Evolutionary conservation across 352 stramenopile species (phyloP).

Genomic region (Pythium apleroticum): DNA sequence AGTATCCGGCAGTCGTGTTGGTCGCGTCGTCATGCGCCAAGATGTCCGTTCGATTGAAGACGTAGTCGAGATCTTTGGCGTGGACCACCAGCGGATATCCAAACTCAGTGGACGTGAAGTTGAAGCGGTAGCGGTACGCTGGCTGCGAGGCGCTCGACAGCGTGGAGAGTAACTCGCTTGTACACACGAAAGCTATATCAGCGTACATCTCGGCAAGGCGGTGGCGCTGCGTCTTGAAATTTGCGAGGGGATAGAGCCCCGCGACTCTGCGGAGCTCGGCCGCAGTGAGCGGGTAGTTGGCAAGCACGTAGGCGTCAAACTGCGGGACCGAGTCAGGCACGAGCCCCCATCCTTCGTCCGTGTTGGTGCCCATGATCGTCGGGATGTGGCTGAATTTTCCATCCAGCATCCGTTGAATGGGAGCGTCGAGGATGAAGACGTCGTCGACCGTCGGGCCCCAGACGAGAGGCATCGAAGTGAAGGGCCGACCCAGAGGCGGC

Average conservation of each 20-base stretch:
- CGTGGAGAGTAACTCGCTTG: conserved; percentile 1
- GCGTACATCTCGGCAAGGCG: conserved; percentile 5
- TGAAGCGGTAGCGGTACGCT: conserved; percentile 4
- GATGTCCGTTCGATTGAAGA: not conserved
- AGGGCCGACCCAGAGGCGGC: not conserved
- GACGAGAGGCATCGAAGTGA: not conserved
- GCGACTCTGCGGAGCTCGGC: not conserved
- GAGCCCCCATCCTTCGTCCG: conserved; percentile 22
- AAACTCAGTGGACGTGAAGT: not conserved
- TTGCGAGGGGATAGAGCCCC: conserved; percentile 8
- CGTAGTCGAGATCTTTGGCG: conserved; percentile 1
- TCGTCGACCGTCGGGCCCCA: conserved; percentile 15
- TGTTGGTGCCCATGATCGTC: conserved; percentile 15
- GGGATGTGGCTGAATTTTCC: conserved; percentile 12
- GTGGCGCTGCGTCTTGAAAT: conserved; percentile 8
- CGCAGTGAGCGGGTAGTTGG: not conserved
- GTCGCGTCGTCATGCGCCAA: not conserved
- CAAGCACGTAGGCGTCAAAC: not conserved
- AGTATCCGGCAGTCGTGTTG: not conserved
- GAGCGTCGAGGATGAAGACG: conserved; percentile 4
- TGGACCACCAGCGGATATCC: conserved; percentile 2
- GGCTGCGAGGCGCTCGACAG: not conserved
- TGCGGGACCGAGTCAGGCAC: not conserved
- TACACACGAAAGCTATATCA: conserved; percentile 6
- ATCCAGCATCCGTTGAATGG: not conserved